Base-by-base conservation (phyloP, 1,139 yeast species). In the Candida gigantensis region DNA sequence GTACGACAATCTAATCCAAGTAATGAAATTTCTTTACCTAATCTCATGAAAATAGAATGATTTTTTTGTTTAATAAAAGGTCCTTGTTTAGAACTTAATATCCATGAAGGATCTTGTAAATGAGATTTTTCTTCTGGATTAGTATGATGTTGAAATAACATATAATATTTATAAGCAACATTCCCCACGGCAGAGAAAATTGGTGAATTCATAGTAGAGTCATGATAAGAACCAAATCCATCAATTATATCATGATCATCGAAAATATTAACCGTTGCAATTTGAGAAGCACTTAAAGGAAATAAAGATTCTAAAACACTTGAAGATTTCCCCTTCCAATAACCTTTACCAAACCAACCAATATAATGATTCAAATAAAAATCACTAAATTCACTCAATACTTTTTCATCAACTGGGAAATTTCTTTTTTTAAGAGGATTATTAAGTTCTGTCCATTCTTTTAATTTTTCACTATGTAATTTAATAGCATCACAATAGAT, bases 161-260 rank as follows among this genome's bases (percentile, higher is more conserved):
- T 77, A 58, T 92, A 90, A 61, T 84, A 89, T 57, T 81, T 81
- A 68, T 79, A 87, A 1, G 97, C 96, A 13, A 78, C 65, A 43
- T 75, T 74, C 6, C 97, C 97, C 28, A 90, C 73, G 8, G 82
- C 77, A 38, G 62, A 58, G 57, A 90, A 86, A 14, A 86, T 75
- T 1, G 79, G 79, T 21, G 81, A 76, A 2, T 53, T 52, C 96
- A 88, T 89, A 31, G 96, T 86, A 2, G 60, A 43, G 46, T 87
- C 86, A 32, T 72, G 71, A 60, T 90, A 90, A 2, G 96, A 84
- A 2, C 97, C 98, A 62, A 80, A 92, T 3, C 97, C 98, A 56
- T 90, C 98, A 49, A 92, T 89, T 39, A 90, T 84, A 58, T 89
- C 97, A 60, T 90, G 97, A 56, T 84, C 92, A 58, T 92, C 97